Evolutionary conservation across 148 eudicot genomes (phyloP), one percentile per base, ranked within the genome.

Genomic region (Selenicereus undatus): DNA sequence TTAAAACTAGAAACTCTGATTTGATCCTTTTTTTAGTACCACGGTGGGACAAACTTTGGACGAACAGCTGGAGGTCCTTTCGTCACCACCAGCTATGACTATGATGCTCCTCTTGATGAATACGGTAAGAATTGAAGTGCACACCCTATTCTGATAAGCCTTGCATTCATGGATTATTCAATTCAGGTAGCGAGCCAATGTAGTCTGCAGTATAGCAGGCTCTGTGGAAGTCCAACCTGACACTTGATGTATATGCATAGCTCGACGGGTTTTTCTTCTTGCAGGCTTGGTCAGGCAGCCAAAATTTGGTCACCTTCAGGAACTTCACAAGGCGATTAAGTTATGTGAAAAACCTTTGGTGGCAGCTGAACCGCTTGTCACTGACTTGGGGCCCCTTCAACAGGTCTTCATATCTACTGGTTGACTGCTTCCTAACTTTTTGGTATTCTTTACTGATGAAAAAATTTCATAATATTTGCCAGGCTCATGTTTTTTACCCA

Each of bases 41-140:
- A 94, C 71, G 98, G 98, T 32, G 98, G 98, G 80, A 94, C 98
- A 27, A 94, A 94, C 81, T 94, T 94, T 26, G 98, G 97, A 43
- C 89, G 97, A 58, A 86, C 97, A 29, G 92, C 98, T 66, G 98
- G 98, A 52, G 98, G 98, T 76, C 98, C 98, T 45, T 94, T 94
- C 84, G 84, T 94, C 73, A 90, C 94, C 16, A 94, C 98, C 65
- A 93, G 92, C 89, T 94, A 94, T 80, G 98, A 94, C 86, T 94
- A 94, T 76, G 93, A 94, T 86, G 97, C 98, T 84, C 98, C 98
- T 74, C 90, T 94, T 75, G 98, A 94, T 81, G 98, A 94, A 88
- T 94, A 91, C 64, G 98, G 98, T 94, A 83, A 85, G 83, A 42
- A 54, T 8, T 80, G 45, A 80, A 56, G 8, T 73, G 70, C 22